Evolutionary conservation across 2,329 filamentous ascomycete species (phyloP), one percentile per base, ranked within the genome.

Genomic region (Paradendryphiella salina): DNA sequence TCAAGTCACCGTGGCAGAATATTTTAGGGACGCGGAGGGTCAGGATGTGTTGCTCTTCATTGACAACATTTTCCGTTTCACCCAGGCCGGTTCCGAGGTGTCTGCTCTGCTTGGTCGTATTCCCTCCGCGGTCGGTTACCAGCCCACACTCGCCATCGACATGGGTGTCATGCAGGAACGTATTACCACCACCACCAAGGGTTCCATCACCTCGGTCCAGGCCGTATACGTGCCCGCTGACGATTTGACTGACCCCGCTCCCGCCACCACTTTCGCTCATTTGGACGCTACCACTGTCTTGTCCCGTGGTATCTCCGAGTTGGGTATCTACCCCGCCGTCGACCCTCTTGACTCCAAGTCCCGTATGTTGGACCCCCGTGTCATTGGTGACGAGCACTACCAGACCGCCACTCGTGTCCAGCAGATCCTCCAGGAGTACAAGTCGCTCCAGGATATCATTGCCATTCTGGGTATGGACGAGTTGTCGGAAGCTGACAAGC

Each of bases 401-500:
- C 78, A 91, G 59, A 93, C 86, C 72, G 94, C 94, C 77, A 89
- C 89, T 77, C 87, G 87, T 71, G 94, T 99, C 75, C 94, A 99
- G 85, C 91, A 96, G 83, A 97, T 96, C 81, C 88, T 99, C 77
- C 94, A 99, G 83, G 94, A 97, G 85, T 99, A 99, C 89, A 97
- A 97, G 89, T 97, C 93, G 63, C 90, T 99, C 67, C 94, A 99
- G 84, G 94, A 99, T 84, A 99, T 99, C 87, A 96, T 96, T 84
- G 94, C 94, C 80, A 99, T 99, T 91, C 82, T 97, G 77, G 93
- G 93, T 88, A 97, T 99, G 94, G 94, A 99, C 80, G 94, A 99
- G 79, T 82, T 99, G 81, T 97, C 94, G 63, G 94, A 97, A 85
- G 89, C 89, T 72, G 94, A 99, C 80, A 96, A 99, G 88, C 87